These are phyloP conservation scores for Kwoniella sp. DNA, from an alignment of 768 basidiomycete genomes.

Conservation along the genomic window DNA sequence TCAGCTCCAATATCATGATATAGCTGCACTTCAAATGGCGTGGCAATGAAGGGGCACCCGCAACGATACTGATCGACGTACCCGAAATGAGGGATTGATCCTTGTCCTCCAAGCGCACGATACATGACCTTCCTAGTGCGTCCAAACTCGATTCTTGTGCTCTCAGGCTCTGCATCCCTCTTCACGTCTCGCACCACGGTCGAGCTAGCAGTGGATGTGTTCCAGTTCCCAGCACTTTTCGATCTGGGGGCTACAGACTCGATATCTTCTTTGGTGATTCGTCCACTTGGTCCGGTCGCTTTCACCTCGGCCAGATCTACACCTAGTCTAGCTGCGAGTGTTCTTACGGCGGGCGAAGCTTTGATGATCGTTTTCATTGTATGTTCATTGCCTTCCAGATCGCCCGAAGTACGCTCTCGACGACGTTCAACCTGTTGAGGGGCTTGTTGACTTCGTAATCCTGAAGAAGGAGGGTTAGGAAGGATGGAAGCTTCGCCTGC, in stretches of 20 bases:
- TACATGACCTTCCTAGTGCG: constrained; percentile 50
- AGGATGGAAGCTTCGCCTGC: constrained; percentile 44
- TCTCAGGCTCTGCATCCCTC: constrained; percentile 15
- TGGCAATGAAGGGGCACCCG: too few relatives aligned
- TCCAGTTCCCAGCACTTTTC: too few relatives aligned
- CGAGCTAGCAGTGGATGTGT: too few relatives aligned
- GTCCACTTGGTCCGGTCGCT: constrained; percentile 38
- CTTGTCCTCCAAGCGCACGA: constrained; percentile 38
- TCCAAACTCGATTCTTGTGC: constrained; percentile 45
- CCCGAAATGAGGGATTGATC: constrained; percentile 50
- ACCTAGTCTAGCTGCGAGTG: constrained; percentile 37
- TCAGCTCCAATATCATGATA: too few relatives aligned
- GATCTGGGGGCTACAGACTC: constrained; percentile 9
- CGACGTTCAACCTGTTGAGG: not conserved
- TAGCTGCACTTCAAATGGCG: too few relatives aligned
- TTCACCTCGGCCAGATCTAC: constrained; percentile 29
- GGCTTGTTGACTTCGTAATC: not conserved
- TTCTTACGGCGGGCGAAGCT: constrained; percentile 46
- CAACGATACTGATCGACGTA: constrained; percentile 16
- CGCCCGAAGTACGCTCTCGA: not conserved
- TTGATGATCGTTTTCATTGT: constrained; percentile 18
- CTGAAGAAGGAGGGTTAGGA: constrained; percentile 23
- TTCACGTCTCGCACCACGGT: not conserved
- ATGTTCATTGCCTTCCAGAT: not conserved
- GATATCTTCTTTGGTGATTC: constrained; percentile 41